These are phyloP conservation scores for Cryptosporidium muris DNA, from an alignment of 169 alveolate genomes.

Conservation along the genomic window DNA sequence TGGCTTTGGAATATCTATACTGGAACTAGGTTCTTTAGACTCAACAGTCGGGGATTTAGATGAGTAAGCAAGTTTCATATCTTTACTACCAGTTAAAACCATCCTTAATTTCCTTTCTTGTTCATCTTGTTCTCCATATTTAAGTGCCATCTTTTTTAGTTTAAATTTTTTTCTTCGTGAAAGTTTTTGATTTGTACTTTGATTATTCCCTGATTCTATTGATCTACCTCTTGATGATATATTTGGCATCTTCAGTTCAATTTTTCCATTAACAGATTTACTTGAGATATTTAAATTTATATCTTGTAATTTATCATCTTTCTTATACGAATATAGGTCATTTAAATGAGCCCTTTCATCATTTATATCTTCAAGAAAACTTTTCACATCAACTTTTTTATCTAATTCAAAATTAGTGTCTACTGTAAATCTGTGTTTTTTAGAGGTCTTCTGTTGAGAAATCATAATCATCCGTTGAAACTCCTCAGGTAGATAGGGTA, in stretches of 20 bases:
- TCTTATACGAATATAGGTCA: not conserved
- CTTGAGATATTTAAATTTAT: not conserved
- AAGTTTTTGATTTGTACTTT: constrained; percentile 51
- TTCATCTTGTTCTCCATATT: constrained; percentile 84
- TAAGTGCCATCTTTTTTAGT: constrained; percentile 79
- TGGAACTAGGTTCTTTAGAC: constrained; percentile 4
- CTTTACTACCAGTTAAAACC: constrained; percentile 82
- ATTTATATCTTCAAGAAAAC: not conserved
- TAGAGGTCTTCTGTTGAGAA: constrained; percentile 47
- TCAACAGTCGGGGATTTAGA: constrained; percentile 33
- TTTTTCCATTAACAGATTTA: too few relatives aligned
- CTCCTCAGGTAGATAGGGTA: constrained; percentile 65
- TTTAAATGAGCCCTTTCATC: not conserved
- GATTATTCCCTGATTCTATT: not conserved
- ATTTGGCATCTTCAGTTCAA: not conserved
- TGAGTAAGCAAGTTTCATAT: constrained; percentile 69
- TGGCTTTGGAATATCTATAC: constrained; percentile 5
- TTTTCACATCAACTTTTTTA: constrained; percentile 22
- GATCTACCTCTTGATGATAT: not conserved
- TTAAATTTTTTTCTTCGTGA: constrained; percentile 81
- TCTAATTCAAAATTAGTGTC: constrained; percentile 33
- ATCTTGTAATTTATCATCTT: not conserved
- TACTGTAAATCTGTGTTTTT: constrained; percentile 50
- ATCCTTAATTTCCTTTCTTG: constrained; percentile 82
- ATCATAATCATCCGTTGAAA: constrained; percentile 60